These are phyloP conservation scores for Myxozyma udenii DNA, from an alignment of 805 yeast species.

Conservation along the genomic window DNA sequence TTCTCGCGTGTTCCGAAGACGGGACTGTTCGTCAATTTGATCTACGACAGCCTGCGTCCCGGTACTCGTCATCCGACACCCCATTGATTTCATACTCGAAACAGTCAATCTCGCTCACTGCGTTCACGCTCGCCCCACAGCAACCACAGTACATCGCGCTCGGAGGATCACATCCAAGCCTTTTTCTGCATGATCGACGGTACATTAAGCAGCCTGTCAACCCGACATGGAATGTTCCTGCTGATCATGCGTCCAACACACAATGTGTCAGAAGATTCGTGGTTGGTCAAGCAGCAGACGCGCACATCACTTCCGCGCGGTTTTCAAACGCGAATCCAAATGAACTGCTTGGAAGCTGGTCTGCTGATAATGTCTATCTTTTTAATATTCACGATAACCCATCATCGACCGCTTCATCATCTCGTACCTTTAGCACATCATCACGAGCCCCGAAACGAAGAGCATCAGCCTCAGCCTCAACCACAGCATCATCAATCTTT, in stretches of 20 bases:
- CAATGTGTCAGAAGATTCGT: conserved; percentile 28
- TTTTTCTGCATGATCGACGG: conserved; percentile 30
- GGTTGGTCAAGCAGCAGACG: conserved; percentile 7
- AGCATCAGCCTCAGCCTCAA: not conserved
- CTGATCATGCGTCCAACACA: conserved; percentile 8
- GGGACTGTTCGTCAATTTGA: conserved; percentile 28
- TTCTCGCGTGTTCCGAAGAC: conserved; percentile 28
- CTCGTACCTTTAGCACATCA: not conserved
- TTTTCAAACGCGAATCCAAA: conserved; percentile 23
- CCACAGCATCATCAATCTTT: not conserved
- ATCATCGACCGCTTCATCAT: not conserved
- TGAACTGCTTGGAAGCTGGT: conserved; percentile 29
- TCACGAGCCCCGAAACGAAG: not conserved
- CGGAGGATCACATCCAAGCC: conserved; percentile 26
- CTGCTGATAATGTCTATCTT: conserved; percentile 23
- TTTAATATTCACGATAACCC: conserved; percentile 18
- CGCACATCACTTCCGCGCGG: conserved; percentile 24
- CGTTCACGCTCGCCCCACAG: conserved; percentile 22
- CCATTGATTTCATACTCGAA: conserved; percentile 21
- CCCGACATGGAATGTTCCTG: conserved; percentile 15
- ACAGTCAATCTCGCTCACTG: conserved; percentile 14
- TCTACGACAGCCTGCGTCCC: conserved; percentile 21
- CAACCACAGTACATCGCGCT: conserved; percentile 29
- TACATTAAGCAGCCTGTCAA: conserved; percentile 14
- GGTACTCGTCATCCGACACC: conserved; percentile 7